phyloP scores from a whole-genome alignment of 2,329 filamentous ascomycete genomes.

The Neophaeococcomyces mojaviensis region DNA sequence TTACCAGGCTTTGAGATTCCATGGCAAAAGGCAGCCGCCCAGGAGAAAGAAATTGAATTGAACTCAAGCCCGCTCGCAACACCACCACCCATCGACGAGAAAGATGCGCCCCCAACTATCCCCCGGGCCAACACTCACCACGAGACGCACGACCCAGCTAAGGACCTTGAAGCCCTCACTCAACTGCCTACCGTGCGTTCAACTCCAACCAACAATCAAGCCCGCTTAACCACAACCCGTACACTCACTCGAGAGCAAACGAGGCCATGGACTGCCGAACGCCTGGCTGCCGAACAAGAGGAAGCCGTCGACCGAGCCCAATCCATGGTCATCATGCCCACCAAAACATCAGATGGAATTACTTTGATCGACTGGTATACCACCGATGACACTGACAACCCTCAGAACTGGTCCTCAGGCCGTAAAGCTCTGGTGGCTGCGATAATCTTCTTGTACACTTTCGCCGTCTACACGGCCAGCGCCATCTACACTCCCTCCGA shows the following conservation, averaged over 20 bases:
- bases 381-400: slow-evolving; percentile 49
- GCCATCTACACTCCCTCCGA: slow-evolving; percentile 28
- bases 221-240: too few species aligned
- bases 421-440: slow-evolving; percentile 24
- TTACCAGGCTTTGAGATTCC: slow-evolving; percentile 28
- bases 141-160: neutral
- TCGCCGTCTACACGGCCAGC: slow-evolving; percentile 31
- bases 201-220: slow-evolving; percentile 9
- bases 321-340: slow-evolving; percentile 27
- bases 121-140: neutral
- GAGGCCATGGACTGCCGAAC: slow-evolving; percentile 22
- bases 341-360: slow-evolving; percentile 30
- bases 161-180: slow-evolving; percentile 2
- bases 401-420: slow-evolving; percentile 31
- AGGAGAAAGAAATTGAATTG: slow-evolving; percentile 15
- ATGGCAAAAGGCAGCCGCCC: slow-evolving; percentile 16
- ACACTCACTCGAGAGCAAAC: slow-evolving; percentile 24
- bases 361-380: slow-evolving; percentile 34
- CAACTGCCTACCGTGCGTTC: slow-evolving; percentile 13
- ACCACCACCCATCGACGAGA: neutral
- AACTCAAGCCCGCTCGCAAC: neutral
- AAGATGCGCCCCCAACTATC: neutral
- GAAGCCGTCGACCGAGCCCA: slow-evolving; percentile 24
- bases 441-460: slow-evolving; percentile 29
- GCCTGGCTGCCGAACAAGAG: slow-evolving; percentile 27